These are phyloP conservation scores for Cryphonectria parasitica DNA, from an alignment of 2,329 filamentous ascomycete genomes.

Conservation along the genomic window DNA sequence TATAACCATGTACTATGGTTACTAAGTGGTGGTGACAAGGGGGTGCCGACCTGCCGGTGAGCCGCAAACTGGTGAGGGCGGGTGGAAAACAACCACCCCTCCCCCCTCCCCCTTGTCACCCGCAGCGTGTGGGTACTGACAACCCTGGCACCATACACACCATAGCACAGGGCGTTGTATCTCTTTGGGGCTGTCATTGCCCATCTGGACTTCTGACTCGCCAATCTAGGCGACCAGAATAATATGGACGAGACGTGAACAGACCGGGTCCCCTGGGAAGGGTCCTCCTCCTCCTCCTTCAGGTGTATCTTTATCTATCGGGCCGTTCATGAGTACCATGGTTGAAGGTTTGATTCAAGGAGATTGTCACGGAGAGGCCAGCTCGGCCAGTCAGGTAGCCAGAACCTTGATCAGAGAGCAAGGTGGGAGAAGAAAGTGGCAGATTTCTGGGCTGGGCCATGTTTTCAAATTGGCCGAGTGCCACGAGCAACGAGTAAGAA, in stretches of 20 bases:
- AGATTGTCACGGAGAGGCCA: background rate
- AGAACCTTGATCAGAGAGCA: background rate
- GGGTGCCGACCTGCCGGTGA: conserved; percentile 25
- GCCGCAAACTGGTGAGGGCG: conserved; percentile 11
- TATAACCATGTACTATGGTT: too few relatives aligned
- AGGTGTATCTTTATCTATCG: conserved; percentile 2
- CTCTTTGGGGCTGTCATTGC: conserved; percentile 9
- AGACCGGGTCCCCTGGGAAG: conserved; percentile 2
- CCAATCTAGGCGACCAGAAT: conserved; percentile 24
- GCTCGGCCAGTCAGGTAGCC: conserved; percentile 9
- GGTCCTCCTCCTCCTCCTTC: background rate
- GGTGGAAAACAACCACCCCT: background rate
- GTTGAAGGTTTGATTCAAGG: background rate
- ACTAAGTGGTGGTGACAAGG: conserved; percentile 18
- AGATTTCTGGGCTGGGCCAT: background rate
- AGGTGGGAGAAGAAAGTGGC: background rate
- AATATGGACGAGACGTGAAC: conserved; percentile 20
- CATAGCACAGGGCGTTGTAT: background rate
- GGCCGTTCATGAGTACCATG: conserved; percentile 11
- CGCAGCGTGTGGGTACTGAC: background rate
- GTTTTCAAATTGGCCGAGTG: background rate
- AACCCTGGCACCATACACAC: background rate
- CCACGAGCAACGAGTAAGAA: background rate
- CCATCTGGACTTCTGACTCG: conserved; percentile 22
- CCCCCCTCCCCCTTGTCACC: background rate